Evolutionary conservation across 1,284 basidiomycete genomes (phyloP).

Genomic region (Violaceomyces palustris): DNA sequence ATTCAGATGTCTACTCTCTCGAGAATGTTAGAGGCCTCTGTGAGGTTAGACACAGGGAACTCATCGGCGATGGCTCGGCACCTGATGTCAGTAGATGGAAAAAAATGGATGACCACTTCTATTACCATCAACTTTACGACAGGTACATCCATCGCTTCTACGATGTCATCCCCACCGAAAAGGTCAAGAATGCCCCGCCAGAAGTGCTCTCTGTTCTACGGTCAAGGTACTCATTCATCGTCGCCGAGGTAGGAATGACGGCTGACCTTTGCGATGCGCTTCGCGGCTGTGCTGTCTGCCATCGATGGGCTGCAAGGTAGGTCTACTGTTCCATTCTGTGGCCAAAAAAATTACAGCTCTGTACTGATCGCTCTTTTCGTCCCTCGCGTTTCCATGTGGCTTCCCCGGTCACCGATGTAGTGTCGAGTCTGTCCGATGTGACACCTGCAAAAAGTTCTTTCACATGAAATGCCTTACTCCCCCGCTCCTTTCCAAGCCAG

Average conservation of each 20-base stretch:
- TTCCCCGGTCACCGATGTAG: slow-evolving; percentile 59
- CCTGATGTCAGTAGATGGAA: slow-evolving; percentile 89
- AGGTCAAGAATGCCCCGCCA: slow-evolving; percentile 68
- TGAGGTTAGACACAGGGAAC: slow-evolving; percentile 86
- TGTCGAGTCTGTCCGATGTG: slow-evolving; percentile 84
- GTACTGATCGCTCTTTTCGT: slow-evolving; percentile 3
- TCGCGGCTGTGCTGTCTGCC: slow-evolving; percentile 78
- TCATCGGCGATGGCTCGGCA: slow-evolving; percentile 61
- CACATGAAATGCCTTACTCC: slow-evolving; percentile 93
- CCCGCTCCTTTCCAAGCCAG: slow-evolving; percentile 87
- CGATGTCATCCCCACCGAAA: slow-evolving; percentile 82
- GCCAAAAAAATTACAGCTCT: background rate
- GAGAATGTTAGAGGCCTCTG: slow-evolving; percentile 84
- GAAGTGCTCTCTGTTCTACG: slow-evolving; percentile 57
- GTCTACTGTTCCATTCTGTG: slow-evolving; percentile 45
- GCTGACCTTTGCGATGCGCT: slow-evolving; percentile 81
- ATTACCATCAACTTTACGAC: slow-evolving; percentile 88
- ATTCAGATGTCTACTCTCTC: slow-evolving; percentile 88
- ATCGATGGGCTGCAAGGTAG: slow-evolving; percentile 80
- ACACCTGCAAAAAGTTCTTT: slow-evolving; percentile 86
- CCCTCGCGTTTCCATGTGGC: background rate
- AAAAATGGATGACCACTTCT: slow-evolving; percentile 87
- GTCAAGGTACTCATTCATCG: slow-evolving; percentile 85
- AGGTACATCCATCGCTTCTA: slow-evolving; percentile 97
- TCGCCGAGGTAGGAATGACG: slow-evolving; percentile 86